phyloP scores from a whole-genome alignment of 495 filamentous ascomycete species.

The Pseudoneurospora amorphoporcata region DNA sequence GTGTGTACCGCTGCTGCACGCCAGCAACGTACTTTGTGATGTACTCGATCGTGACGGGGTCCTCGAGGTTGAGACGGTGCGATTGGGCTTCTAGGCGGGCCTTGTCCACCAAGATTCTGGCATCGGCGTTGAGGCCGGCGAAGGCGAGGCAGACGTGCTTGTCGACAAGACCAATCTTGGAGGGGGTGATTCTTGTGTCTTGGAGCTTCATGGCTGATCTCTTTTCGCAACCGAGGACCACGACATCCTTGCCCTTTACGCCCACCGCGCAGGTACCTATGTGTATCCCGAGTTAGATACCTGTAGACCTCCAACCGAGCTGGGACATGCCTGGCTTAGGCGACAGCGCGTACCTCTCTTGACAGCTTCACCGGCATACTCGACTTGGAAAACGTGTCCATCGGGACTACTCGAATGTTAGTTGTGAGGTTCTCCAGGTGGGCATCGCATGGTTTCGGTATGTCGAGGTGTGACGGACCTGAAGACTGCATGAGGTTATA shows the following conservation, averaged over 20 bases:
- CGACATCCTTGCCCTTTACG: conserved; percentile 89
- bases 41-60: conserved; percentile 95
- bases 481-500: conserved; percentile 43
- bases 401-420: conserved; percentile 58
- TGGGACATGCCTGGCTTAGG: neutral
- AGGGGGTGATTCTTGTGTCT: conserved; percentile 97
- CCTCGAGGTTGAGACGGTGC: conserved; percentile 95
- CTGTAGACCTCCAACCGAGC: neutral
- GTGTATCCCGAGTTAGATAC: neutral
- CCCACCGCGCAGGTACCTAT: conserved; percentile 94
- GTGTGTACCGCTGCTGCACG: conserved; percentile 96
- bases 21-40: conserved; percentile 97
- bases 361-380: conserved; percentile 97
- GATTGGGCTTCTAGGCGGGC: conserved; percentile 94
- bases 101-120: conserved; percentile 94
- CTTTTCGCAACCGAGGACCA: conserved; percentile 96
- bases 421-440: neutral
- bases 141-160: conserved; percentile 95
- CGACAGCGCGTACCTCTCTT: conserved; percentile 64
- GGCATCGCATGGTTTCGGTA: neutral
- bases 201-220: conserved; percentile 97
- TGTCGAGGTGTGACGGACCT: conserved; percentile 39
- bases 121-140: conserved; percentile 93
- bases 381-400: conserved; percentile 98
- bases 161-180: conserved; percentile 92